Conservation (phyloP, 2,329 filamentous ascomycete species). For the Sporothrix pallida region DNA sequence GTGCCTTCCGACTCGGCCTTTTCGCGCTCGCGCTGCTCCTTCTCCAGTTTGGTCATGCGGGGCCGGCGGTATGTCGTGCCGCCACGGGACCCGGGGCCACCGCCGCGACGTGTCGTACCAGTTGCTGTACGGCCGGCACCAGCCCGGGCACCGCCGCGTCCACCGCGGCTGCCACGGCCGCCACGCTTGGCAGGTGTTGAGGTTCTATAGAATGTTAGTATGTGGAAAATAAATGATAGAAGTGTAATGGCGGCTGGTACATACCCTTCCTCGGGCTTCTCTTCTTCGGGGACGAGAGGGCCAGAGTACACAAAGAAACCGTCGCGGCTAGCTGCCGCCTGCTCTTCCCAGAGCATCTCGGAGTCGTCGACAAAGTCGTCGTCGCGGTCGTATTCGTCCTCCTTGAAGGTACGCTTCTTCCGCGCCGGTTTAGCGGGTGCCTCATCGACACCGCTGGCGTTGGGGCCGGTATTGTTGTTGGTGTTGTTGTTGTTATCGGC, state of each 20-base stretch:
- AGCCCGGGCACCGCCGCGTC: constrained; percentile 56
- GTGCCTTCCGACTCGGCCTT: constrained; percentile 61
- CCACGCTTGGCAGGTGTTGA: constrained; percentile 76
- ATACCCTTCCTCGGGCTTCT: constrained; percentile 68
- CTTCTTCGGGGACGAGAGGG: constrained; percentile 83
- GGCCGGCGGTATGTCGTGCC: constrained; percentile 78
- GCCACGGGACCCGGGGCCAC: constrained; percentile 73
- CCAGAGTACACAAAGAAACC: constrained; percentile 99
- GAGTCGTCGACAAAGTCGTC: constrained; percentile 92
- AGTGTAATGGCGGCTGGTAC: constrained; percentile 41
- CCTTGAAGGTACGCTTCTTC: constrained; percentile 80
- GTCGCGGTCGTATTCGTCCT: constrained; percentile 83
- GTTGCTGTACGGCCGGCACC: constrained; percentile 63
- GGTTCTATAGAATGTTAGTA: constrained; percentile 59
- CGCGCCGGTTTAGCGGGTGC: constrained; percentile 65
- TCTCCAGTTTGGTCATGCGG: constrained; percentile 83
- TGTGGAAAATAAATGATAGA: constrained; percentile 21
- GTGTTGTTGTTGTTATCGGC: constrained; percentile 54
- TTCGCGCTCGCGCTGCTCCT: constrained; percentile 79
- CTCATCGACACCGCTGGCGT: constrained; percentile 64
- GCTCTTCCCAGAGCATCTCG: constrained; percentile 92
- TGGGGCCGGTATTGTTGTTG: constrained; percentile 41
- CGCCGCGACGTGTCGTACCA: constrained; percentile 34
- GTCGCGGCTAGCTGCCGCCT: constrained; percentile 90
- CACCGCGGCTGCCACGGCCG: constrained; percentile 57